These are phyloP conservation scores for Actinomucor elegans DNA, from an alignment of 371 early-diverging fungal genomes.

Conservation along the genomic window DNA sequence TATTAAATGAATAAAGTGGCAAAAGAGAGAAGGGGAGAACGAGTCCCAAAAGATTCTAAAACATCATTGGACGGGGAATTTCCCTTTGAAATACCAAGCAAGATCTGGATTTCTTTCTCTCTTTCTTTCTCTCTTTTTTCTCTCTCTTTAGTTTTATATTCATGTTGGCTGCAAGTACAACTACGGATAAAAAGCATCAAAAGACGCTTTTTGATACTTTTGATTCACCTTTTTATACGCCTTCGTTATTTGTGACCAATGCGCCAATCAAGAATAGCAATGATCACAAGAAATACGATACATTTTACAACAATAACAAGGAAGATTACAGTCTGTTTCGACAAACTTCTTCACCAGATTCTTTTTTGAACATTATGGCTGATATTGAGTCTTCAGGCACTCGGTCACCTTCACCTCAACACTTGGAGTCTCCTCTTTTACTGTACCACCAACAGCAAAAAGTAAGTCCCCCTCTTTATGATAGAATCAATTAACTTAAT, in stretches of 20 bases:
- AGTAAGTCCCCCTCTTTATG: conserved; percentile 1
- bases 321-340: background rate
- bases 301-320: background rate
- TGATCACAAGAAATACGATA: background rate
- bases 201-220: conserved; percentile 3
- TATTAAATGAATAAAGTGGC: too few relatives aligned
- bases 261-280: background rate
- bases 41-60: too few relatives aligned
- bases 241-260: conserved; percentile 14
- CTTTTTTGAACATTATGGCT: conserved; percentile 12
- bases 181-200: background rate
- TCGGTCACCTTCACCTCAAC: conserved; percentile 18
- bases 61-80: background rate
- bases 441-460: conserved; percentile 15
- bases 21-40: too few relatives aligned
- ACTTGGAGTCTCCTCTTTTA: conserved; percentile 14
- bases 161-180: conserved; percentile 1
- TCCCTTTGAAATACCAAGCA: too few relatives aligned
- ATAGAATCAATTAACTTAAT: background rate
- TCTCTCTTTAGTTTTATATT: background rate
- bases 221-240: conserved; percentile 18
- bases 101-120: background rate
- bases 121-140: background rate
- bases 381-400: conserved; percentile 26
- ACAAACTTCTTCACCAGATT: conserved; percentile 4